These are phyloP conservation scores for Teratosphaeria pseudoeucalypti DNA, from an alignment of 2,329 filamentous ascomycete genomes.

Conservation along the genomic window DNA sequence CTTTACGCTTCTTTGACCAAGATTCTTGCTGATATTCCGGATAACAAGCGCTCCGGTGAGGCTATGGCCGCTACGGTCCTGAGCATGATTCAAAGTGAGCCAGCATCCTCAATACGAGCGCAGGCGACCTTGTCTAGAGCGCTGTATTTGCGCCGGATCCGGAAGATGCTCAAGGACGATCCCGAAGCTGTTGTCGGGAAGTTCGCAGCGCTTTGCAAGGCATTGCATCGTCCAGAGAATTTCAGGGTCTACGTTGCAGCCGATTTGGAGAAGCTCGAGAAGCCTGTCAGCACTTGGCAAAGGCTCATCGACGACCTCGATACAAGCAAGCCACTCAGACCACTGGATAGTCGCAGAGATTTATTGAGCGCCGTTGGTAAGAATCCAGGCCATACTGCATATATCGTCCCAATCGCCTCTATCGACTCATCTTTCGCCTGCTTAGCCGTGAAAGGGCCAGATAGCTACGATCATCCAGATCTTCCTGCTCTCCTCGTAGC, in stretches of 20 bases:
- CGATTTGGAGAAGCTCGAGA: constrained; percentile 61
- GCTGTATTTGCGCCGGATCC: constrained; percentile 75
- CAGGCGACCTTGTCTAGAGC: constrained; percentile 76
- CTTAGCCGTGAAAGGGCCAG: constrained; percentile 62
- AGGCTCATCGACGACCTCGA: constrained; percentile 46
- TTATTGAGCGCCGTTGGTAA: constrained; percentile 67
- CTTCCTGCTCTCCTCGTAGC: constrained; percentile 81
- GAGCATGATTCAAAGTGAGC: constrained; percentile 69
- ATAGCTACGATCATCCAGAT: constrained; percentile 63
- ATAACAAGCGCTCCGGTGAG: constrained; percentile 77
- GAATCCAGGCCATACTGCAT: constrained; percentile 62
- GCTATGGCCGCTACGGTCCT: constrained; percentile 53
- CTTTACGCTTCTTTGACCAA: constrained; percentile 59
- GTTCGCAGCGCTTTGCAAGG: constrained; percentile 65
- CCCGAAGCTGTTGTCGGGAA: constrained; percentile 64
- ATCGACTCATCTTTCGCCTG: constrained; percentile 87
- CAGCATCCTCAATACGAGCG: constrained; percentile 64
- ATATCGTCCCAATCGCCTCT: constrained; percentile 80
- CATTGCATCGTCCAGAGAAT: constrained; percentile 75
- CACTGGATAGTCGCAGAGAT: constrained; percentile 58
- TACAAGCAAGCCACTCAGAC: constrained; percentile 47
- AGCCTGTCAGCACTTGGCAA: constrained; percentile 74
- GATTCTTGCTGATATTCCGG: constrained; percentile 81
- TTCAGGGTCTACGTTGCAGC: constrained; percentile 76
- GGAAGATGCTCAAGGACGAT: constrained; percentile 66